A percentile compares a stretch with the other conserved stretches of the same genome.
These are phyloP conservation scores for Bremia lactucae DNA, from an alignment of 352 stramenopile species.

Conservation along the genomic window DNA sequence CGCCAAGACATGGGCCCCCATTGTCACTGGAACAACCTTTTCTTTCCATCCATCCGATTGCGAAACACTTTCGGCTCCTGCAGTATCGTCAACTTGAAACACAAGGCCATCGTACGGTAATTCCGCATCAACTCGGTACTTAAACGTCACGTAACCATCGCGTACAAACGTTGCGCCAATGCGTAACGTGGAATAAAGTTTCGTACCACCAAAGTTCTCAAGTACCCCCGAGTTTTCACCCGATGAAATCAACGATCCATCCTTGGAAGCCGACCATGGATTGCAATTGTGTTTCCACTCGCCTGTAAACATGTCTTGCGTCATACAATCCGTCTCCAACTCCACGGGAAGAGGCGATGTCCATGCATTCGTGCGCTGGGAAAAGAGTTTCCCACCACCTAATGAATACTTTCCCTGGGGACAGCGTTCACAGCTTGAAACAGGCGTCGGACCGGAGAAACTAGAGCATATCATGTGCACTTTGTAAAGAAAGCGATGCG, in stretches of 20 bases:
- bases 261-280: slow-evolving; percentile 42
- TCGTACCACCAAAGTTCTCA: slow-evolving; percentile 43
- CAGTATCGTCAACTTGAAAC: slow-evolving; percentile 62
- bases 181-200: slow-evolving; percentile 64
- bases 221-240: slow-evolving; percentile 65
- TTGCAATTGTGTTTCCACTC: slow-evolving; percentile 70
- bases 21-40: slow-evolving; percentile 34
- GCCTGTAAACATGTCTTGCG: slow-evolving; percentile 65
- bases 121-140: slow-evolving; percentile 67
- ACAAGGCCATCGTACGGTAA: slow-evolving; percentile 63
- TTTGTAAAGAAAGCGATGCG: too few species aligned
- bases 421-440: slow-evolving; percentile 67
- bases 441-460: slow-evolving; percentile 40
- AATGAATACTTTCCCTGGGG: slow-evolving; percentile 66
- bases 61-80: slow-evolving; percentile 39
- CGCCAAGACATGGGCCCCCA: slow-evolving; percentile 55
- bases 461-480: slow-evolving; percentile 16
- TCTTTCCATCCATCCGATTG: slow-evolving; percentile 67
- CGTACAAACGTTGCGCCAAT: slow-evolving; percentile 70
- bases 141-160: slow-evolving; percentile 61
- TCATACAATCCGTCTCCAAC: slow-evolving; percentile 61
- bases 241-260: slow-evolving; percentile 53
- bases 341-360: slow-evolving; percentile 43
- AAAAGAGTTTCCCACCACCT: slow-evolving; percentile 63
- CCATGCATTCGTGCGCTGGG: slow-evolving; percentile 58